Evolutionary conservation across 352 stramenopile genomes (phyloP).

Genomic region (Phytophthora litchii): DNA sequence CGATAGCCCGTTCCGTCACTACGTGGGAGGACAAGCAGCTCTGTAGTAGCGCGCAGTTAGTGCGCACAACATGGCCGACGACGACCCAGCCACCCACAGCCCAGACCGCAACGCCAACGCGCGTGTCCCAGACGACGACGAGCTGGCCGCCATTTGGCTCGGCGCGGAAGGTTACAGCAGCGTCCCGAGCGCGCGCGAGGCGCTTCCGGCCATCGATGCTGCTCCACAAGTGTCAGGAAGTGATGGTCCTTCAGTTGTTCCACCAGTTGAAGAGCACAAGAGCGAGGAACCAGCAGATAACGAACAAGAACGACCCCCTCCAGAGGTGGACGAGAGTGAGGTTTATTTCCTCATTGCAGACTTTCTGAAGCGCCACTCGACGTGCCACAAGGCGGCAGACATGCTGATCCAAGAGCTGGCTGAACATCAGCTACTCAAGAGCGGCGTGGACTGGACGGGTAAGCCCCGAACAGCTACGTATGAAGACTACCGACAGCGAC

Average conservation of each 20-base stretch:
- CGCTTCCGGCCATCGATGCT: conserved; percentile 22
- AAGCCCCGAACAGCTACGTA: conserved; percentile 56
- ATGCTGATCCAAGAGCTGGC: conserved; percentile 71
- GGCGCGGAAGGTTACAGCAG: neutral
- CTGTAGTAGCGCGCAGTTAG: neutral
- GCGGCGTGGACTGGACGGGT: conserved; percentile 75
- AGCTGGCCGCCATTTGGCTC: conserved; percentile 9
- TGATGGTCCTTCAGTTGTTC: neutral
- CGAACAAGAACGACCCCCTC: neutral
- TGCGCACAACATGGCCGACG: conserved; percentile 25
- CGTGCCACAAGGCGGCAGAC: conserved; percentile 68
- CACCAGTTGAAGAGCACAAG: conserved; percentile 22
- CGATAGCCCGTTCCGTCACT: conserved; percentile 3
- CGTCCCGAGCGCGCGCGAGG: conserved; percentile 15
- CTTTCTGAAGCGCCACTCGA: conserved; percentile 74
- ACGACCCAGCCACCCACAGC: conserved; percentile 16
- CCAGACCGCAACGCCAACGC: conserved; percentile 10
- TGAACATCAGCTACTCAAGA: conserved; percentile 57
- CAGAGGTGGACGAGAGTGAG: conserved; percentile 51
- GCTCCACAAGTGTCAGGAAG: conserved; percentile 2
- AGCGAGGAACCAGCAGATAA: conserved; percentile 7
- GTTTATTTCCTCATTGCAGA: conserved; percentile 88
- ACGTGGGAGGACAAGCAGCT: conserved; percentile 6
- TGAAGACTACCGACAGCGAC: conserved; percentile 74
- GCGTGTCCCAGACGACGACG: conserved; percentile 9